These are phyloP conservation scores for Suillus occidentalis DNA, from an alignment of 768 basidiomycete species.

Conservation along the genomic window DNA sequence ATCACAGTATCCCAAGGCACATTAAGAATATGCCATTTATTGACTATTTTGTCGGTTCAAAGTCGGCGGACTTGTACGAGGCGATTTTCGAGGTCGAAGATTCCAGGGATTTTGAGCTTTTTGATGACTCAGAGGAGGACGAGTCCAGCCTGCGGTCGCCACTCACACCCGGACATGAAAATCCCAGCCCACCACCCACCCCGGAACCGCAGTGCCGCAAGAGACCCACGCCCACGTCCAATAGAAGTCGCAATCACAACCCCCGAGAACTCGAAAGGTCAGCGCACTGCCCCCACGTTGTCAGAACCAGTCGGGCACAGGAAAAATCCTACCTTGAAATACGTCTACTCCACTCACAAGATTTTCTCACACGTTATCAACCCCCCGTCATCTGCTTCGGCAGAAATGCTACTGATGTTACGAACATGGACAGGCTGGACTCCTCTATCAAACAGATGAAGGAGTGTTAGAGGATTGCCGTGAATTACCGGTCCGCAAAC, in stretches of 20 bases:
- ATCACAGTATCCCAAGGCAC: constrained; percentile 65
- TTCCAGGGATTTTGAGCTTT: constrained; percentile 46
- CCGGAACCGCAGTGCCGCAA: constrained; percentile 7
- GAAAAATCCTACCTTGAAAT: constrained; percentile 30
- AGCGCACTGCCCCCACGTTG: constrained; percentile 27
- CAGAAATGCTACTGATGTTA: constrained; percentile 16
- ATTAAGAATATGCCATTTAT: constrained; percentile 74
- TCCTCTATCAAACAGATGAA: constrained; percentile 52
- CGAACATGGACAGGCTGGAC: constrained; percentile 37
- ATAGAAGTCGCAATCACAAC: constrained; percentile 15
- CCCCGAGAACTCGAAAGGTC: constrained; percentile 24
- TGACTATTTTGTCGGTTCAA: constrained; percentile 74
- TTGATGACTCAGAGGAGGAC: constrained; percentile 52
- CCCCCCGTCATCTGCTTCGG: not conserved
- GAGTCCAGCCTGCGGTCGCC: constrained; percentile 14
- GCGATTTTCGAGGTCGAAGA: constrained; percentile 77
- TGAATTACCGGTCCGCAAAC: constrained; percentile 58
- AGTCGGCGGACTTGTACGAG: constrained; percentile 66
- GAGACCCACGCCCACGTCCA: constrained; percentile 3
- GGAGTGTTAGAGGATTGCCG: constrained; percentile 61
- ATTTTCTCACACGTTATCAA: constrained; percentile 22
- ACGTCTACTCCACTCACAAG: constrained; percentile 26
- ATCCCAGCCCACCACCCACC: constrained; percentile 14
- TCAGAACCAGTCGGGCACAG: constrained; percentile 30
- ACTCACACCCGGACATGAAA: constrained; percentile 10